Evolutionary conservation across 1,284 basidiomycete genomes (phyloP).

Genomic region (Fomitiporia mediterranea): DNA sequence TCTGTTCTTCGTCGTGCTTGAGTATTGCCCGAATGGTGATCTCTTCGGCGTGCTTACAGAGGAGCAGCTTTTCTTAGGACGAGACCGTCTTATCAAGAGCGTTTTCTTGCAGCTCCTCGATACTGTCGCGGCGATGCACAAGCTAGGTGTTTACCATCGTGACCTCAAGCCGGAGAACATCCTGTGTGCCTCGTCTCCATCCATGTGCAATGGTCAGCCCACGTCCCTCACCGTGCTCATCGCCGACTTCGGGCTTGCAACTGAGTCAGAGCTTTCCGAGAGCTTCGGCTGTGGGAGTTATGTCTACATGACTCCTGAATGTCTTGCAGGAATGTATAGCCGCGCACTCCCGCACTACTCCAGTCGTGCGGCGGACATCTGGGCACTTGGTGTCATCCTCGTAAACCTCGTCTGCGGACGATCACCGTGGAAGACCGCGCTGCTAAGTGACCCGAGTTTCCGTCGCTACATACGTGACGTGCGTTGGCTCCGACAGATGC

Average conservation of each 20-base stretch:
- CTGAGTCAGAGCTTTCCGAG: constrained; percentile 40
- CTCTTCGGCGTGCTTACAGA: constrained; percentile 59
- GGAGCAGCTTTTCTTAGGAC: constrained; percentile 42
- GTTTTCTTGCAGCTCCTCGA: constrained; percentile 60
- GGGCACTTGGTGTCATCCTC: constrained; percentile 66
- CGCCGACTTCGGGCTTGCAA: constrained; percentile 71
- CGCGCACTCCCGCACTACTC: constrained; percentile 38
- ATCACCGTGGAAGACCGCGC: constrained; percentile 65
- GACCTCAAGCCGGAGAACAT: constrained; percentile 78
- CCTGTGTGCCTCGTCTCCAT: constrained; percentile 37
- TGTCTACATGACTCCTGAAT: constrained; percentile 68
- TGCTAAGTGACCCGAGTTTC: constrained; percentile 54
- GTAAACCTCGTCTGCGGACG: constrained; percentile 63
- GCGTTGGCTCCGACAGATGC: constrained; percentile 42
- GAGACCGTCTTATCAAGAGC: constrained; percentile 45
- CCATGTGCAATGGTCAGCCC: constrained; percentile 28
- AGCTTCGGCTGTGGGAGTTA: constrained; percentile 51
- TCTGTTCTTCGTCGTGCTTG: constrained; percentile 57
- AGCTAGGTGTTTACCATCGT: constrained; percentile 58
- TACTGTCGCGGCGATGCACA: constrained; percentile 58
- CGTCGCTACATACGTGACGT: constrained; percentile 44
- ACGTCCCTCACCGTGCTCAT: constrained; percentile 38
- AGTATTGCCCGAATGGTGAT: constrained; percentile 61
- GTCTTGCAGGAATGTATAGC: constrained; percentile 41
- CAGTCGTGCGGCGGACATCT: constrained; percentile 57